Evolutionary conservation across 345 rosid genomes (phyloP), one percentile per base, ranked within the genome.

Genomic region (Raphanus sativus): DNA sequence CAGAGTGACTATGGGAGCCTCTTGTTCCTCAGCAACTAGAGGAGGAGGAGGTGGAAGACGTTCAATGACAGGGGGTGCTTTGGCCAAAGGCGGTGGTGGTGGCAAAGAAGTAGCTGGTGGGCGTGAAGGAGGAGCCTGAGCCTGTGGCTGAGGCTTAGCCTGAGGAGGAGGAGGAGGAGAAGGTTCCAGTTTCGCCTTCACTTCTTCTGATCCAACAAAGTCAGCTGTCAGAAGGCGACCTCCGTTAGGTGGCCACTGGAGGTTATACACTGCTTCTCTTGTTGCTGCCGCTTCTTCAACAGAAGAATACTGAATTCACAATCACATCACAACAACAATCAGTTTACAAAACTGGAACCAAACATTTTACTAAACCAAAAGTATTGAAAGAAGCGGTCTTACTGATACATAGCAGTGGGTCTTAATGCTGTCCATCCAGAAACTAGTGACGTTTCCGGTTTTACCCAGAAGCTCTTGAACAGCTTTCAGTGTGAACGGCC

Each of bases 371-470:
- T 16, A 33, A 64, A 70, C 32, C 32, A 59, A n/a, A 34, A 15
- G 45, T 52, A 33, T 5, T 13, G 33, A 66, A n/a, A 75, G 64
- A 58, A 77, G 16, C 65, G 42, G 54, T 55, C 96, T 86, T 89
- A 96, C 99, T 56, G 88, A 84, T 32, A 91, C 93, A 71, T 83
- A 95, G 88, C 99, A 95, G 84, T 95, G 99, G 38, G 99, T 95
- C 85, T 95, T 95, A 67, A 95, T 95, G 45, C 89, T 86, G 61
- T 95, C 98, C 99, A 95, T 95, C 99, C 99, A 95, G 86, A 95
- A 96, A 81, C 84, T 84, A 30, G 86, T 78, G 45, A 91, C 84
- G n/a, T 67, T 83, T 71, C 99, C 99, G 24, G 97, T 93, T 83
- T 90, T 90, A 29, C 95, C 97, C 16, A 96, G 80, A 76, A 96